Evolutionary conservation across 371 early-diverging fungal genomes (phyloP), one percentile per base, ranked within the genome.

Genomic region (Mucor piriformis): DNA sequence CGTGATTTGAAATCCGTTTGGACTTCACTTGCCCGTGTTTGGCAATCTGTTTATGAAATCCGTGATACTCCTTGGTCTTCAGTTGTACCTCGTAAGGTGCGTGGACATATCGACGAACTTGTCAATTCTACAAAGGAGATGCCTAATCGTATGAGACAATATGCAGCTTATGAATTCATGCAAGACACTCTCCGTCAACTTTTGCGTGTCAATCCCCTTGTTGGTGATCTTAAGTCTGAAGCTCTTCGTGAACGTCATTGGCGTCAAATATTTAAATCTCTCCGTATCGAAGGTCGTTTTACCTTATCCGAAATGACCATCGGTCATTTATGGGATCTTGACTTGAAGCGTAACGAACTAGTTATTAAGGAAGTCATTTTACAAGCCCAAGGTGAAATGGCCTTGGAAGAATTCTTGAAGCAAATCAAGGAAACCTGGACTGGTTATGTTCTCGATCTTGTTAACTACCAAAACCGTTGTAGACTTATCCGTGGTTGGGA

Each of bases 331-430:
- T 99, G 97, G 97, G 94, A 95, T 69, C 82, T 94, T 54, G 95
- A 96, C 69, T 78, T 99, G 57, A 82, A 82, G 57, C 89, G 91
- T 56, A 92, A 96, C 67, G 98, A 97, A 71, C 69, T 81, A 35
- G 68, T 79, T 5, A 82, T 97, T 21, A 87, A 88, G 38, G 97
- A 97, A 27, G 89, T 97, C 21, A 88, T 98, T 42, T 77, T 88
- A 15, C 88, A 88, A 40, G 99, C 99, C 4, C 95, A 96, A 72
- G 99, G 99, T 68, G 99, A 99, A 82, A 96, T 98, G 96, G 99
- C 95, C 2, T 78, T 99, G 37, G 99, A 99, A 73, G 96, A 96
- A 72, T 99, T 95, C 83, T 83, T 99, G 82, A 90, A 90, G 61
- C 93, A 95, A 63, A 74, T 81, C 59, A 81, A 81, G 74, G 96